Evolutionary conservation across 225 moss, liverwort and hornwort species (phyloP), one percentile per base, ranked within the genome.

Genomic region (Physcomitrium patens): DNA sequence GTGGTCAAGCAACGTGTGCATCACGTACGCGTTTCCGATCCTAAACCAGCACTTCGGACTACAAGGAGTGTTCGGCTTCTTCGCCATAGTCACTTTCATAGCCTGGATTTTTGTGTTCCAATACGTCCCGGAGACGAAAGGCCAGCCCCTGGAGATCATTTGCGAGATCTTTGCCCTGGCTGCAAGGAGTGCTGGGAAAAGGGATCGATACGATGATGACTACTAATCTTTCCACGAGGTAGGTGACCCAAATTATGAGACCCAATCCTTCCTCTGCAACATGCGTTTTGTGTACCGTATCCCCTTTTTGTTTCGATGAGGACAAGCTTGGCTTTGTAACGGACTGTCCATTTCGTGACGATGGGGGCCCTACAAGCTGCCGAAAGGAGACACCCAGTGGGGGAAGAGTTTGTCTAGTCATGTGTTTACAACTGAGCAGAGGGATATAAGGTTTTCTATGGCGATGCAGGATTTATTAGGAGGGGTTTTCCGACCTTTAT

Each of bases 91-190:
- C 76, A 91, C 86, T 9, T 81, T 78, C 1, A 71, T 93, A 9
- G 69, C 97, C 5, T 94, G 93, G 94, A 79, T 91, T 13, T 99
- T 99, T 23, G 97, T 99, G 31, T 94, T 84, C 78, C 81, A 90
- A 37, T 93, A 91, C 72, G 97, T 99, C 11, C 97, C 97, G 0
- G 97, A 99, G 72, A 99, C 97, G 12, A 99, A 94, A 49, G 97
- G 97, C 4, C 83, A 91, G 67, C 97, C 97, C 0, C 76, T 99
- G 10, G 97, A 99, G 68, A 87, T 99, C 19, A 99, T 99, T 31
- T 99, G 91, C 22, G 97, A 99, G 73, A 91, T 99, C 59, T 99
- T 99, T 5, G 86, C 97, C 60, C 82, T 99, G 90, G 71, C 88
- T 24, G 82, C 88, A 2, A 76, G 73, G 62, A 78, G 70, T 37